phyloP scores from a whole-genome alignment of 2,329 filamentous ascomycete genomes.

The Rhexocercosporidium sp. region DNA sequence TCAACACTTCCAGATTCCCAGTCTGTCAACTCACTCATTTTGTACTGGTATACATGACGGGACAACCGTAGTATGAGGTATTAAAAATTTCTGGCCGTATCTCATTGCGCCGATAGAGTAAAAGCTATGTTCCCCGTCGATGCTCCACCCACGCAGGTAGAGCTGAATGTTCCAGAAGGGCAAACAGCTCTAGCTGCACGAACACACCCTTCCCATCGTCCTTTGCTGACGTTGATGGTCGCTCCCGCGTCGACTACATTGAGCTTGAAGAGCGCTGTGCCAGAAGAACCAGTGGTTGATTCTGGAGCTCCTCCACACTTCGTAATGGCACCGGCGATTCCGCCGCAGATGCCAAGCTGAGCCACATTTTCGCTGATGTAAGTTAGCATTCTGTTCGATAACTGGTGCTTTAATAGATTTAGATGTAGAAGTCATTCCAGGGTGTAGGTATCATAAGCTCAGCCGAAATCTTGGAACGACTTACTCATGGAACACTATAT shows the following conservation, averaged over 20 bases:
- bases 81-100: not conserved
- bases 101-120: constrained; percentile 16
- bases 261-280: constrained; percentile 55
- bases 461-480: not conserved
- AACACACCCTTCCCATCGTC: constrained; percentile 58
- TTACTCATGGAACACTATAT: constrained; percentile 26
- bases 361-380: constrained; percentile 45
- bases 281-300: constrained; percentile 50
- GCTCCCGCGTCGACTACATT: constrained; percentile 48
- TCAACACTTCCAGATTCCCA: not conserved
- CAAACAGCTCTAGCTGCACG: constrained; percentile 49
- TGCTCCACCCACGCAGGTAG: constrained; percentile 34
- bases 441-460: not conserved
- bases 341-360: constrained; percentile 54
- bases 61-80: not conserved
- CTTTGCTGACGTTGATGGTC: constrained; percentile 58
- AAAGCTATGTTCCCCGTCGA: constrained; percentile 23
- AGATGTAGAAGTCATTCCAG: too few relatives aligned
- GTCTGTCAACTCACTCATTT: not conserved
- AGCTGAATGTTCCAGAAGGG: constrained; percentile 29
- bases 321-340: constrained; percentile 51
- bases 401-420: not conserved
- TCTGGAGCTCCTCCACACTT: constrained; percentile 52
- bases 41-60: not conserved
- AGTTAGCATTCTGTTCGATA: constrained; percentile 1